Base-by-base conservation (phyloP, 352 stramenopile species). In the Pythium brachiatum region DNA sequence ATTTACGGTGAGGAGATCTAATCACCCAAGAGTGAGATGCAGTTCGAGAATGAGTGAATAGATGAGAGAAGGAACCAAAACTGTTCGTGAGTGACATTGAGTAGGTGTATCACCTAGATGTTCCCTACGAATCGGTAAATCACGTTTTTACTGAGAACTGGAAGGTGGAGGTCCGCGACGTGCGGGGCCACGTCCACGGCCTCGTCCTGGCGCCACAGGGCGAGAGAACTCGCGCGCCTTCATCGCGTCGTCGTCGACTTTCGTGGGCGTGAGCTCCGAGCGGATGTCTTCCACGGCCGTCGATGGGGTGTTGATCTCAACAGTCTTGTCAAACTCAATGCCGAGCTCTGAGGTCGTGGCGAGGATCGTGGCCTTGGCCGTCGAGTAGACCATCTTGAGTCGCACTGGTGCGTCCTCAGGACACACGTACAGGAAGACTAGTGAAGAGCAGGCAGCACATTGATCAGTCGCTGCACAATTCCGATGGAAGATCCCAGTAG, bases 381-480 rank as follows among this genome's bases (percentile, higher is more conserved):
- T 95, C 48, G 89, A 96, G 66, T 96, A 96, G 15, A 92, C 88
- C 89, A 97, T 97, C 74, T 96, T 97, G 47, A 90, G 68, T 15
- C 89, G 81, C 52, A 97, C 80, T 7, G 88, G 78, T 0, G 86
- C 78, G 20, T 94, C 85, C 63, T 97, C 90, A 0, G 90, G 90
- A 46, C 90, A 97, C 26, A 93, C 86, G 61, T 96, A 97, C 64
- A 96, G 74, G 59, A 97, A 95, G 36, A 96, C 86, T 92, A 53
- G 6, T 46, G 7, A 44, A 7, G 6, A 48, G 53, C 23, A 26
- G 27, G 16, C n/a, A 38, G 5, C 16, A 20, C 1, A 26, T 16
- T 38, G 0, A 18, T 32, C 2, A 44, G 20, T 15, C 16, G 15
- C 3, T 32, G 6, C 0, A 31, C 26, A 34, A 34, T 9, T 34